Evolutionary conservation across 2,329 filamentous ascomycete genomes (phyloP).

Genomic region (Fusarium phyllophilum): DNA sequence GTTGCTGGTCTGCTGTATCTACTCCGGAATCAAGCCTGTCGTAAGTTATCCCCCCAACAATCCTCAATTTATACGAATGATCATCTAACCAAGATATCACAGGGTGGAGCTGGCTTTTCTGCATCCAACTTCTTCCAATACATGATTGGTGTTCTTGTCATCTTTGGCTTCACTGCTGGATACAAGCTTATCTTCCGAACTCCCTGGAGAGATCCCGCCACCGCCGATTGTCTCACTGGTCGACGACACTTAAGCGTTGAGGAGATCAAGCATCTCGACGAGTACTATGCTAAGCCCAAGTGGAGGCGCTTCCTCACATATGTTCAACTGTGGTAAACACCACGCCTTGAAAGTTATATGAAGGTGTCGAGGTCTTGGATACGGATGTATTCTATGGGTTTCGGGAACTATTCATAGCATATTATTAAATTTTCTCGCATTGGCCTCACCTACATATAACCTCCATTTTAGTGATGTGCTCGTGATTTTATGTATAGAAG

Average conservation of each 20-base stretch:
- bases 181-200: constrained; percentile 34
- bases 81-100: accelerated
- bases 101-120: neutral
- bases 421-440: neutral
- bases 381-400: neutral
- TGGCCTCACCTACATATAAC: neutral
- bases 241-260: constrained; percentile 18
- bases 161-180: constrained; percentile 30
- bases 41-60: neutral
- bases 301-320: constrained; percentile 38
- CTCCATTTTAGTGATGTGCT: too few species aligned
- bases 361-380: neutral
- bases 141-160: constrained; percentile 19
- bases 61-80: neutral
- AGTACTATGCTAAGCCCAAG: constrained; percentile 21
- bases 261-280: constrained; percentile 33
- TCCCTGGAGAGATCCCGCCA: constrained; percentile 31
- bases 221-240: constrained; percentile 30
- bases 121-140: neutral
- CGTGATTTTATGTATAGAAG: neutral
- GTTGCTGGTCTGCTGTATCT: constrained; percentile 12
- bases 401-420: neutral
- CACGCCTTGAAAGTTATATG: neutral
- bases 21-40: constrained; percentile 4
- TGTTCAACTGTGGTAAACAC: constrained; percentile 27